Evolutionary conservation across 371 early-diverging fungal species (phyloP).

Genomic region (Zychaea mexicana): DNA sequence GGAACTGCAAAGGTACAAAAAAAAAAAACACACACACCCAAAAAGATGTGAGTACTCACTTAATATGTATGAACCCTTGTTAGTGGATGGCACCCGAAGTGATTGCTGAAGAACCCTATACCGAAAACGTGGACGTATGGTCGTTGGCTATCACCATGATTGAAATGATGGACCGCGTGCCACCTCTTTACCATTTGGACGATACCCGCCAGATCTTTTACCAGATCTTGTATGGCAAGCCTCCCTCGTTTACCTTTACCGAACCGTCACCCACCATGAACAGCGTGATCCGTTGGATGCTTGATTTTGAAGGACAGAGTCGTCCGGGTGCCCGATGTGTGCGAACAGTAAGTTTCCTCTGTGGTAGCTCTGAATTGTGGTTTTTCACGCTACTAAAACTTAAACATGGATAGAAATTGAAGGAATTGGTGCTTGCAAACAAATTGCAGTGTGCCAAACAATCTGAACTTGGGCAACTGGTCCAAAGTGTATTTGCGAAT

Average conservation of each 20-base stretch:
- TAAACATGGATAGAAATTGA: conserved; percentile 6
- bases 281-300: conserved; percentile 44
- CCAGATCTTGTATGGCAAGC: conserved; percentile 39
- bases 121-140: conserved; percentile 51
- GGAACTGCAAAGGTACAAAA: conserved; percentile 51
- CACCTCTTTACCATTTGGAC: conserved; percentile 50
- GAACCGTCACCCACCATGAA: conserved; percentile 34
- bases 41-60: background rate
- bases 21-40: conserved; percentile 1
- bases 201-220: conserved; percentile 42
- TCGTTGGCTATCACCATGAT: conserved; percentile 53
- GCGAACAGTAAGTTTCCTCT: conserved; percentile 15
- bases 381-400: too few species aligned
- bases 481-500: conserved; percentile 43
- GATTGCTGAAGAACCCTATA: conserved; percentile 39
- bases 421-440: conserved; percentile 27
- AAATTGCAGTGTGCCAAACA: conserved; percentile 35
- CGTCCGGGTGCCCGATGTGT: conserved; percentile 42
- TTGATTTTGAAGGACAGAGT: conserved; percentile 31
- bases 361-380: too few species aligned
- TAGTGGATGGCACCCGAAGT: conserved; percentile 62
- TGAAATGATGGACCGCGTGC: conserved; percentile 58
- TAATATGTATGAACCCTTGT: background rate
- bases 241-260: conserved; percentile 46
- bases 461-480: conserved; percentile 36